Percentiles rank a stretch among this genome's conserved stretches.
Conservation (phyloP, 805 yeast genomes). For the Pichia ethanolica region DNA sequence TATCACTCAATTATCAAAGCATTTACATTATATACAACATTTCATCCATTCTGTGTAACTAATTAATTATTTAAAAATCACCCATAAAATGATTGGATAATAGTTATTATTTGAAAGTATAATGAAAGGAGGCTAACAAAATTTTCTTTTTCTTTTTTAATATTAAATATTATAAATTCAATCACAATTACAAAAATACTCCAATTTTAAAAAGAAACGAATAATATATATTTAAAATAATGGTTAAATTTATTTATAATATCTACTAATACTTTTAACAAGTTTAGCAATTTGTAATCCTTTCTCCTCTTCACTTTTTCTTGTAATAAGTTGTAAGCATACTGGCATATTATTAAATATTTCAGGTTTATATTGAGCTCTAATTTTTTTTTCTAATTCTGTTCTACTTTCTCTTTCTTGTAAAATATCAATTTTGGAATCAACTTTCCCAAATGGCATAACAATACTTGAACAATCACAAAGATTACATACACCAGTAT, state of each 20-base stretch:
- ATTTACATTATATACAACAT: too few species aligned
- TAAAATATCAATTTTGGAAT: constrained; percentile 31
- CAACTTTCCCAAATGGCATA: constrained; percentile 53
- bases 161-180: too few species aligned
- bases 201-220: too few species aligned
- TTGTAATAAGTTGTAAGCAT: constrained; percentile 59
- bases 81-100: too few species aligned
- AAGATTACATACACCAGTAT: constrained; percentile 44
- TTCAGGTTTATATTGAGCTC: constrained; percentile 37
- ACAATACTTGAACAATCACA: constrained; percentile 44
- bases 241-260: not conserved
- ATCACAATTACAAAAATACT: too few species aligned
- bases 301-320: constrained; percentile 55
- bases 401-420: constrained; percentile 28
- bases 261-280: not conserved
- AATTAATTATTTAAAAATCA: too few species aligned
- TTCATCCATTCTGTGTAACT: too few species aligned
- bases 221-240: too few species aligned
- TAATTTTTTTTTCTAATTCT: constrained; percentile 37
- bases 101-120: too few species aligned
- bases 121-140: too few species aligned
- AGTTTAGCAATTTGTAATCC: constrained; percentile 19
- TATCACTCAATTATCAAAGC: too few species aligned
- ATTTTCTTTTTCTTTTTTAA: too few species aligned
- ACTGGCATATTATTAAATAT: constrained; percentile 55